Base-by-base conservation (phyloP, 1,139 yeast genomes). In the Pichia terricola region DNA sequence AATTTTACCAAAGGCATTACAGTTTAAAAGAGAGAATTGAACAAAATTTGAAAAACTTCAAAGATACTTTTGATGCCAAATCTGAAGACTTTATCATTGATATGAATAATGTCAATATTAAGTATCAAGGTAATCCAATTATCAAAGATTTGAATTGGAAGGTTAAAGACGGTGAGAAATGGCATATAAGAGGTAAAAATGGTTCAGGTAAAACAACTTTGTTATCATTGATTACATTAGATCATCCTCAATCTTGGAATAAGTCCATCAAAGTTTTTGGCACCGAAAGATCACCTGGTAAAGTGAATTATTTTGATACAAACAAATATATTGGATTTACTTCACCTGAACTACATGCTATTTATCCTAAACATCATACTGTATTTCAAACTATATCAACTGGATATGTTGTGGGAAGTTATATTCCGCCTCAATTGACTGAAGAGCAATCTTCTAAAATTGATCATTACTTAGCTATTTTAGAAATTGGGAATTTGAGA, bases 221-320 rank as follows among this genome's bases (percentile, higher is more conserved):
- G 25, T 64, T 91, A 22, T 79, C 96, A 2, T 63, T 91, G 37
- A 70, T 91, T 34, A 87, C 96, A 0, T 91, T 95, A 3, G 98
- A 91, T 56, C 98, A 91, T 59, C 98, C 98, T 0, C 96, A 91
- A 61, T 81, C 96, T 1, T 91, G 97, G 97, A 80, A 78, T 53
- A 73, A 79, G 4, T 77, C 75, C 28, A 71, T 91, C 37, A 62
- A 70, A 25, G 72, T 88, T 45, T 68, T 82, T 55, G 94, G 91
- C 0, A 63, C 63, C 28, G 73, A 77, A n/a, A 70, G 96, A 40
- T 73, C 73, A 50, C 79, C 89, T 0, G 96, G 96, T 4, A 79
- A 76, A 26, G 75, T 81, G 16, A 78, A 79, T 44, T 88, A 83
- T 57, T 87, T 87, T 56, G 84, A 81, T 44, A 79, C 86, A 47